phyloP scores from a whole-genome alignment of 805 yeast genomes.

The Blastobotrys terrestris region DNA sequence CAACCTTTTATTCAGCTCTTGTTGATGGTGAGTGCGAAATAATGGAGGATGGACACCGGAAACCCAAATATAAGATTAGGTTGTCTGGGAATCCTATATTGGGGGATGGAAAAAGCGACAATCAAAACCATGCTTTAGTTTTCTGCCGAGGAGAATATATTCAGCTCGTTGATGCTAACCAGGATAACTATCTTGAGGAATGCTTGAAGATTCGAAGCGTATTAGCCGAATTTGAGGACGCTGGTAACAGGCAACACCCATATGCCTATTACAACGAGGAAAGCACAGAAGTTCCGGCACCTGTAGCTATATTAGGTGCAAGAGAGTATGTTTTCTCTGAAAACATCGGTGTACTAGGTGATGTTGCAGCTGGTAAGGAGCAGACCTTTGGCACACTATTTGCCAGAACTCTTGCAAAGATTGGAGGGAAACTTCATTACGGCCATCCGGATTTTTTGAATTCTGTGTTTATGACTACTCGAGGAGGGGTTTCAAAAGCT shows the following conservation, averaged over 20 bases:
- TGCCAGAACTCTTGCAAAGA: slow-evolving; percentile 87
- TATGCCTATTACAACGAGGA: slow-evolving; percentile 44
- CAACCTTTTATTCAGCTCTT: slow-evolving; percentile 59
- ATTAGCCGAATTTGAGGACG: slow-evolving; percentile 85
- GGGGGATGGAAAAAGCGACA: slow-evolving; percentile 96
- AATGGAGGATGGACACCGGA: slow-evolving; percentile 52
- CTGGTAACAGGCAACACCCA: slow-evolving; percentile 40
- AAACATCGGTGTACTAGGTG: slow-evolving; percentile 87
- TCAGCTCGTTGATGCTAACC: slow-evolving; percentile 93
- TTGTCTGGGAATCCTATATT: slow-evolving; percentile 90
- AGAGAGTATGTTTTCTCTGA: slow-evolving; percentile 93
- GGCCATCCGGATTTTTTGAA: slow-evolving; percentile 96
- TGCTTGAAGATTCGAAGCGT: slow-evolving; percentile 86
- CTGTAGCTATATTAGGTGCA: slow-evolving; percentile 92
- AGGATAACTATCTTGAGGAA: slow-evolving; percentile 91
- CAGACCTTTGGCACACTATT: slow-evolving; percentile 95
- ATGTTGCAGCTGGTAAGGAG: slow-evolving; percentile 95
- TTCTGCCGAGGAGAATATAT: slow-evolving; percentile 92
- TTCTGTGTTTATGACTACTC: slow-evolving; percentile 84
- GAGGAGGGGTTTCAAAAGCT: slow-evolving; percentile 95
- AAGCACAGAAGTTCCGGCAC: slow-evolving; percentile 31
- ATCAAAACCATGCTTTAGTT: slow-evolving; percentile 81
- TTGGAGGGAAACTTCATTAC: slow-evolving; percentile 91
- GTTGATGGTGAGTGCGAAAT: slow-evolving; percentile 54
- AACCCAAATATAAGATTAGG: slow-evolving; percentile 58